Conservation (phyloP, 805 yeast species). For the Saturnispora gosingensis region DNA sequence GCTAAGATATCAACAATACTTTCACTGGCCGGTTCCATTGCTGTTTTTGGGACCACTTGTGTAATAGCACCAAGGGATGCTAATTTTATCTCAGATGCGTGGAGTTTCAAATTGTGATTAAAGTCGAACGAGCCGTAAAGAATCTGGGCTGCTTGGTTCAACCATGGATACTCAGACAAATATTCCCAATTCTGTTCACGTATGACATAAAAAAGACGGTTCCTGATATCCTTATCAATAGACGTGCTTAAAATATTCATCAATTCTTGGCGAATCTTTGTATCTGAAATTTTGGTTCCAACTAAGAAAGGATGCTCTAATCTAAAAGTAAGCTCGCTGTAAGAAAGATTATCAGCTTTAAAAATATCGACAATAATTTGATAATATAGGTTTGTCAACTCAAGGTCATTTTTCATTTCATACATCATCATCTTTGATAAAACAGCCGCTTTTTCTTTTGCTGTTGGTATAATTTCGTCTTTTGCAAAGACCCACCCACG, state of each 20-base stretch:
- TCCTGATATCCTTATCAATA: conserved; percentile 66
- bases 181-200: conserved; percentile 97
- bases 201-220: conserved; percentile 77
- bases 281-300: conserved; percentile 81
- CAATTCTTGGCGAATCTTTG: conserved; percentile 60
- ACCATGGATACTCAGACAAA: conserved; percentile 87
- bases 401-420: conserved; percentile 79
- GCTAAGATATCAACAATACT: conserved; percentile 15
- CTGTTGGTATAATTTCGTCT: conserved; percentile 81
- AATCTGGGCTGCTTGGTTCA: conserved; percentile 85
- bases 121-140: conserved; percentile 68
- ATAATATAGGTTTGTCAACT: conserved; percentile 68
- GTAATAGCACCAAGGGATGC: conserved; percentile 42
- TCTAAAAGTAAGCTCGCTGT: conserved; percentile 84
- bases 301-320: conserved; percentile 95
- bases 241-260: conserved; percentile 74
- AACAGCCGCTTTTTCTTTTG: conserved; percentile 92
- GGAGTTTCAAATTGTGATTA: conserved; percentile 37
- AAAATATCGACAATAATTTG: conserved; percentile 82
- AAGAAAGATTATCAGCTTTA: conserved; percentile 64
- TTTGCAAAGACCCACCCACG: conserved; percentile 85
- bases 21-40: conserved; percentile 11
- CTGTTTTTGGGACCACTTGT: conserved; percentile 21
- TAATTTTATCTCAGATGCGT: conserved; percentile 40
- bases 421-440: conserved; percentile 88